A percentile compares a stretch with the other conserved stretches of the same genome.
Conservation (phyloP, 2,329 filamentous ascomycete species). For the Plectosphaerella cucumerina region DNA sequence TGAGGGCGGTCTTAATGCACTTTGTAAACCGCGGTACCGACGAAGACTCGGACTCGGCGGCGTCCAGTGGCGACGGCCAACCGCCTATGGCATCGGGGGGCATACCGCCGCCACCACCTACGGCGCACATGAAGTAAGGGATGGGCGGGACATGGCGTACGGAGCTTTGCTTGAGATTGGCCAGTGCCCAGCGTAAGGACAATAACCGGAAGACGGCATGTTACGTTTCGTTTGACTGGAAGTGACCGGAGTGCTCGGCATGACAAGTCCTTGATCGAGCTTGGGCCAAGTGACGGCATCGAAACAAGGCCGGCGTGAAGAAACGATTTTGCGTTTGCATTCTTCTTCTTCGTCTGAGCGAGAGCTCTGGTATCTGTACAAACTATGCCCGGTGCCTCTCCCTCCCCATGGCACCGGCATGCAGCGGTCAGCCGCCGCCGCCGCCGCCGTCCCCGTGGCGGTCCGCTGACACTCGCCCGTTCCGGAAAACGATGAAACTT, state of each 20-base stretch:
- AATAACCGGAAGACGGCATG: no score
- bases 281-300: not conserved
- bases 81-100: conserved; percentile 5
- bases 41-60: conserved; percentile 5
- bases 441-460: no score
- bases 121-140: not conserved
- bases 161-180: no score
- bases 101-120: conserved; percentile 4
- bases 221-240: no score
- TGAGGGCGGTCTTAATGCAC: conserved; percentile 19
- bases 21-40: conserved; percentile 6
- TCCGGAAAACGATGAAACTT: not conserved
- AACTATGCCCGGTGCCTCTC: not conserved
- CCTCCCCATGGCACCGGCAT: no score
- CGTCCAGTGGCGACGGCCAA: conserved; percentile 3
- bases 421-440: no score
- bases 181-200: no score
- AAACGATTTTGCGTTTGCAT: not conserved
- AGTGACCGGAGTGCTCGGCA: no score
- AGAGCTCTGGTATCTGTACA: conserved; percentile 1
- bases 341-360: not conserved
- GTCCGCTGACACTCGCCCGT: not conserved
- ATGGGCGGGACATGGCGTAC: not conserved
- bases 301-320: not conserved
- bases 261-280: no score